These are phyloP conservation scores for Pontederia crassipes DNA, from an alignment of 176 grass and related monocot species.

Conservation along the genomic window DNA sequence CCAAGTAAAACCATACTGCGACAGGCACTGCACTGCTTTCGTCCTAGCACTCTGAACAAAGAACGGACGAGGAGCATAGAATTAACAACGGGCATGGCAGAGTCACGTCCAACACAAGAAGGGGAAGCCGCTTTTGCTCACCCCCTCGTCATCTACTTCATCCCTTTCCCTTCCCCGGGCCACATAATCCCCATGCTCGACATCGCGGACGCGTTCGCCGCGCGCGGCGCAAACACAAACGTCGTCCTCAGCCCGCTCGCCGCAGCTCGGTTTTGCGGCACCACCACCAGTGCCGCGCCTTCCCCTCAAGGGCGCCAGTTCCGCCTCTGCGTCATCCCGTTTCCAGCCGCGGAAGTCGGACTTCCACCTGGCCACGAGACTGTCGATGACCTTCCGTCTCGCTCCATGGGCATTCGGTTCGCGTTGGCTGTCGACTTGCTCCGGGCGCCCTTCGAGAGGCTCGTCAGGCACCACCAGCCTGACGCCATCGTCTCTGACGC, in stretches of 20 bases:
- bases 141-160: not conserved
- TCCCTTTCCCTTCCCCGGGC: slow-evolving; percentile 13
- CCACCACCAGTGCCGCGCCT: not conserved
- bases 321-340: slow-evolving; percentile 16
- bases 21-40: too few species aligned
- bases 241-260: slow-evolving; percentile 11
- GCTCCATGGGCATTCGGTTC: slow-evolving; percentile 32
- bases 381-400: slow-evolving; percentile 39
- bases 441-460: slow-evolving; percentile 26
- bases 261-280: not conserved
- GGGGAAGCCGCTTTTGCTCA: not conserved
- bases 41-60: too few species aligned
- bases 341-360: slow-evolving; percentile 7
- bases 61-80: too few species aligned
- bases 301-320: slow-evolving; percentile 18
- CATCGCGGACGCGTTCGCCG: slow-evolving; percentile 13
- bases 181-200: slow-evolving; percentile 23
- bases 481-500: slow-evolving; percentile 53
- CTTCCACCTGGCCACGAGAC: slow-evolving; percentile 38
- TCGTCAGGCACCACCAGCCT: slow-evolving; percentile 19
- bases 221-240: slow-evolving; percentile 9
- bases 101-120: too few species aligned
- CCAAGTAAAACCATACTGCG: too few species aligned
- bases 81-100: too few species aligned
- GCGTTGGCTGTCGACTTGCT: slow-evolving; percentile 44